A percentile compares a stretch with the other conserved stretches of the same genome.
phyloP scores from a whole-genome alignment of 1,139 yeast genomes.

The Geotrichum reessii region DNA sequence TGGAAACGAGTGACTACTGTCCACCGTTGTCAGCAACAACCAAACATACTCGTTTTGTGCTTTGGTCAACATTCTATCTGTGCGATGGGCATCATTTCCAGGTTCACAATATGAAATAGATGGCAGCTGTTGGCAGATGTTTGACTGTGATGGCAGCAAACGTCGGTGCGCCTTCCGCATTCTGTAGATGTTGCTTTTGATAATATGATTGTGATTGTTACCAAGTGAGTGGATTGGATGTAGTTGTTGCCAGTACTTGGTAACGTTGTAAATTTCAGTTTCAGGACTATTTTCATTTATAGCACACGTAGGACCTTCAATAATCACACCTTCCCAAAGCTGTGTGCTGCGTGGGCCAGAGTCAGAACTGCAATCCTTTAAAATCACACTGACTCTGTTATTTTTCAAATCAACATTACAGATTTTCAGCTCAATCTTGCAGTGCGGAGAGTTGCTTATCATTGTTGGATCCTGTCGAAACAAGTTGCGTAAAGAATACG shows the following conservation, averaged over 20 bases:
- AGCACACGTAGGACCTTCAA: neutral
- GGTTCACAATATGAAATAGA: neutral
- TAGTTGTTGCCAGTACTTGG: slow-evolving; percentile 12
- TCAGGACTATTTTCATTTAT: neutral
- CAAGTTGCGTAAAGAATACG: neutral
- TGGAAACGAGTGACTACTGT: neutral
- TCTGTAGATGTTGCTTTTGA: neutral
- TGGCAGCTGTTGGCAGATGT: neutral
- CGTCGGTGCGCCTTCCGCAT: neutral
- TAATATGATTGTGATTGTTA: slow-evolving; percentile 1
- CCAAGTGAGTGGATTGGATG: slow-evolving; percentile 7
- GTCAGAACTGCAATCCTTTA: neutral
- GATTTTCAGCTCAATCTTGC: neutral
- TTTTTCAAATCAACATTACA: neutral
- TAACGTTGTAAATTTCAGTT: neutral
- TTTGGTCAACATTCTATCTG: neutral
- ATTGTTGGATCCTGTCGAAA: neutral
- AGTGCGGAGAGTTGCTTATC: neutral
- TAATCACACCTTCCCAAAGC: slow-evolving; percentile 9
- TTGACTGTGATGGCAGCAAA: slow-evolving; percentile 1
- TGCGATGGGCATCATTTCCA: neutral
- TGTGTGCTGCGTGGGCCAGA: neutral
- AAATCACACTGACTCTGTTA: neutral
- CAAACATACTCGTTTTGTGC: slow-evolving; percentile 8
- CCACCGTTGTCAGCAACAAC: slow-evolving; percentile 4